phyloP scores from a whole-genome alignment of 768 basidiomycete species.

The Xanthoconium purpureum region DNA sequence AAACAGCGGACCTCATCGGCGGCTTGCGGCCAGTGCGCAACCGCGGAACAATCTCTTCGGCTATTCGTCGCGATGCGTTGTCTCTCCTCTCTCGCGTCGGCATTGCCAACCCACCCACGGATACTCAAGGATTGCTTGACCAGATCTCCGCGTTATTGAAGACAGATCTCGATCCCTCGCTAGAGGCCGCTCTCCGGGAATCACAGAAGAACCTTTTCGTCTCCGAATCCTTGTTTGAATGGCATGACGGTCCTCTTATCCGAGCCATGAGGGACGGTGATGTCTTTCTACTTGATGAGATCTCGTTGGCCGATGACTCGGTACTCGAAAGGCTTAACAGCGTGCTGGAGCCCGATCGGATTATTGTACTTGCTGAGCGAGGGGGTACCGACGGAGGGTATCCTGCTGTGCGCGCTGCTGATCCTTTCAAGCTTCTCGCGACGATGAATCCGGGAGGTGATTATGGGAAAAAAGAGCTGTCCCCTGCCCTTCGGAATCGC shows the following conservation, averaged over 20 bases:
- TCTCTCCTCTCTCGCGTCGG: slow-evolving; percentile 43
- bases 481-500: slow-evolving; percentile 92
- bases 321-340: slow-evolving; percentile 96
- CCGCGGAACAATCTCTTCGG: slow-evolving; percentile 52
- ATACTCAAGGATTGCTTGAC: slow-evolving; percentile 26
- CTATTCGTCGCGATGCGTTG: slow-evolving; percentile 44
- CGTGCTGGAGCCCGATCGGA: slow-evolving; percentile 88
- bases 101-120: slow-evolving; percentile 22
- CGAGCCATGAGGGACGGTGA: slow-evolving; percentile 85
- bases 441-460: slow-evolving; percentile 99
- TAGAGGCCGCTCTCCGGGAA: slow-evolving; percentile 36
- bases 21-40: slow-evolving; percentile 87
- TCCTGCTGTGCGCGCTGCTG: slow-evolving; percentile 60
- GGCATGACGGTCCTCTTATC: slow-evolving; percentile 96
- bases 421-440: slow-evolving; percentile 83
- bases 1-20: slow-evolving; percentile 95
- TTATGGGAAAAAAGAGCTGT: slow-evolving; percentile 98
- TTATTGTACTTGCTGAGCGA: slow-evolving; percentile 88
- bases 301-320: slow-evolving; percentile 96
- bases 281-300: slow-evolving; percentile 91
- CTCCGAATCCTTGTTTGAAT: slow-evolving; percentile 84
- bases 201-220: slow-evolving; percentile 45
- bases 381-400: slow-evolving; percentile 73
- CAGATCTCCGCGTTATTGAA: slow-evolving; percentile 24
- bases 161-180: slow-evolving; percentile 30